A percentile compares a stretch with the other conserved stretches of the same genome.
phyloP scores from a whole-genome alignment of 2,329 filamentous ascomycete species.

The Geosmithia morbida region DNA sequence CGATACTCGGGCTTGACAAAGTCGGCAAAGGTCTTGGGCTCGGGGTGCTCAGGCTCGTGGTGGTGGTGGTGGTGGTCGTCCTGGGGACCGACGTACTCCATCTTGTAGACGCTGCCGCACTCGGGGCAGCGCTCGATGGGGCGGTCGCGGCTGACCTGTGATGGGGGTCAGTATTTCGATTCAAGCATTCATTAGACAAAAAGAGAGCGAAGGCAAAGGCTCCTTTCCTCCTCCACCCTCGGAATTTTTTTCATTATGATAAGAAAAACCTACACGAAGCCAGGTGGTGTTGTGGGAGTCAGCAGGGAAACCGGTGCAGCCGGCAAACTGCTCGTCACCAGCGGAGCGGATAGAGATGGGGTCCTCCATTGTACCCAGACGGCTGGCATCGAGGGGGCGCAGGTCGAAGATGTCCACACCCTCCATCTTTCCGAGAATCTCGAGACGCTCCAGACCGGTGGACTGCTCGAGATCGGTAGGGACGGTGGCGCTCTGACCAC shows the following conservation, averaged over 20 bases:
- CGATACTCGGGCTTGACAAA: constrained; percentile 91
- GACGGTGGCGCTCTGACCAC: constrained; percentile 68
- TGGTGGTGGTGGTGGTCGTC: constrained; percentile 44
- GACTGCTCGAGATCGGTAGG: constrained; percentile 92
- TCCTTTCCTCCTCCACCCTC: too few relatives aligned
- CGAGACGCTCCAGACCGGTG: constrained; percentile 94
- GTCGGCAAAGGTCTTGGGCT: constrained; percentile 95
- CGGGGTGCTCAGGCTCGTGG: constrained; percentile 51
- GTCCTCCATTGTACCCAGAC: constrained; percentile 80
- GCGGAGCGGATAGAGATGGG: constrained; percentile 84
- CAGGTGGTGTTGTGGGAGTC: constrained; percentile 87
- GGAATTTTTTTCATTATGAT: neutral
- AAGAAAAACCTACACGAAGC: constrained; percentile 56
- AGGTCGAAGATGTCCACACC: constrained; percentile 97
- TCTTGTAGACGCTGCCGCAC: constrained; percentile 94
- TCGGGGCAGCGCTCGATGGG: constrained; percentile 91
- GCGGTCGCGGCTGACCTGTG: constrained; percentile 70
- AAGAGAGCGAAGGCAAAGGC: too few relatives aligned
- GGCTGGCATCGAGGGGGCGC: constrained; percentile 84
- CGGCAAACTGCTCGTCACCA: constrained; percentile 91
- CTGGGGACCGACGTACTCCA: constrained; percentile 83
- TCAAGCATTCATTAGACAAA: too few relatives aligned
- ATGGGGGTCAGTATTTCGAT: constrained; percentile 2
- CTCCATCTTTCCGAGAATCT: constrained; percentile 99
- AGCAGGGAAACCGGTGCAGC: constrained; percentile 86